These are phyloP conservation scores for Hypoxylon sp. DNA, from an alignment of 2,329 filamentous ascomycete species.

Conservation along the genomic window DNA sequence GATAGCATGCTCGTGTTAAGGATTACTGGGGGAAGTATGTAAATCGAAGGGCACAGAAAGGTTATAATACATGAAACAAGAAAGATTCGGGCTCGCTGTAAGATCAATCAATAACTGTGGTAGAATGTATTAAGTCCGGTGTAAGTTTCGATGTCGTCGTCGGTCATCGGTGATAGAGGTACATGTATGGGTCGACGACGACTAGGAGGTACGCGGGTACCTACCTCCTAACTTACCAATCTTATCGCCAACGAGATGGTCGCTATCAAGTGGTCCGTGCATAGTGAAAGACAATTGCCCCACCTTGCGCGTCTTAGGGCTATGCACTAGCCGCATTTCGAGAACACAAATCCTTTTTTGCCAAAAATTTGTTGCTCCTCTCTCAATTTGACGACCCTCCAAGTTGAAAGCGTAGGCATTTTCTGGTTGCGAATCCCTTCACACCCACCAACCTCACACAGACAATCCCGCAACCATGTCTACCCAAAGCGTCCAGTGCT, in stretches of 20 bases:
- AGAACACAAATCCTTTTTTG: conserved; percentile 53
- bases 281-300: not conserved
- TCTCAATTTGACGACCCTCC: conserved; percentile 36
- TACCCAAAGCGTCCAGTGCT: conserved; percentile 92
- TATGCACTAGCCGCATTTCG: conserved; percentile 45
- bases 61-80: not conserved
- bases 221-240: not conserved
- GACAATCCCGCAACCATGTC: conserved; percentile 74
- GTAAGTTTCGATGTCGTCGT: not conserved
- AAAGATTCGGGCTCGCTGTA: not conserved
- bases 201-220: not conserved
- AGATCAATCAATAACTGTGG: not conserved
- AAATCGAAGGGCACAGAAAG: not conserved
- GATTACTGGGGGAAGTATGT: not conserved
- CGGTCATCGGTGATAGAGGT: not conserved
- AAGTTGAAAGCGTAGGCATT: conserved; percentile 38
- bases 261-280: not conserved
- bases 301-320: conserved; percentile 24
- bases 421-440: conserved; percentile 50
- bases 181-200: not conserved
- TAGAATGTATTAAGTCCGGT: not conserved
- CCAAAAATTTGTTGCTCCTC: conserved; percentile 39
- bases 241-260: not conserved
- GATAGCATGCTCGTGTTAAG: not conserved
- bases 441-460: conserved; percentile 41